Conservation (phyloP, 306 rosid species). For the Quercus rubra region DNA sequence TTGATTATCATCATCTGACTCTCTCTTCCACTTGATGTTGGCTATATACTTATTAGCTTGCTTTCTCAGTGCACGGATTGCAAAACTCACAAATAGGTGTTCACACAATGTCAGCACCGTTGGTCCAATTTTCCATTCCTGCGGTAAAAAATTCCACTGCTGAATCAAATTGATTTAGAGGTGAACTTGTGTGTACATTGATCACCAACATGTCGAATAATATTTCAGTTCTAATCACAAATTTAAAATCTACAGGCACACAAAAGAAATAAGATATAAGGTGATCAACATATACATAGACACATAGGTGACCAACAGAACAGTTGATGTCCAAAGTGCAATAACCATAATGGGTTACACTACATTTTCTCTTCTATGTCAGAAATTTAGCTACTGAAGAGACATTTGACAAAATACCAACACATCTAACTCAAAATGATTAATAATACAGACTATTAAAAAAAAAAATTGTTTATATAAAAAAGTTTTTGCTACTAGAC, state of each 20-base stretch:
- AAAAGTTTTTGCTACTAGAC: not conserved
- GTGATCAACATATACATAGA: not conserved
- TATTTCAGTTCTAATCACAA: not conserved
- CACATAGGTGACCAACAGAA: not conserved
- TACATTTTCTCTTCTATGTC: not conserved
- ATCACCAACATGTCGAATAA: not conserved
- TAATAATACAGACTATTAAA: not conserved
- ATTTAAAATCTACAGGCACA: not conserved
- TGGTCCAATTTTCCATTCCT: constrained; percentile 89
- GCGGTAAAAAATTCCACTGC: constrained; percentile 20
- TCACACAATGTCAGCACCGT: constrained; percentile 73
- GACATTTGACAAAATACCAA: not conserved
- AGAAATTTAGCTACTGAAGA: not conserved
- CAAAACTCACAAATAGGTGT: constrained; percentile 88
- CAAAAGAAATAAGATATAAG: not conserved
- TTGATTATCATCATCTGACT: constrained; percentile 23
- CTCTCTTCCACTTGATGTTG: constrained; percentile 45
- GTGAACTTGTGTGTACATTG: not conserved
- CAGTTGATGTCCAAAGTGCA: not conserved
- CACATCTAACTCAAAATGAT: not conserved
- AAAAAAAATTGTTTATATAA: not conserved
- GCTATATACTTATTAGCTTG: constrained; percentile 46
- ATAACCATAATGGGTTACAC: not conserved
- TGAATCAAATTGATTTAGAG: constrained; percentile 1
- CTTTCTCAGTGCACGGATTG: constrained; percentile 76